Percentiles rank a stretch among this genome's conserved stretches.
Evolutionary conservation across 495 filamentous ascomycete species (phyloP).

Genomic region (Echria macrotheca): DNA sequence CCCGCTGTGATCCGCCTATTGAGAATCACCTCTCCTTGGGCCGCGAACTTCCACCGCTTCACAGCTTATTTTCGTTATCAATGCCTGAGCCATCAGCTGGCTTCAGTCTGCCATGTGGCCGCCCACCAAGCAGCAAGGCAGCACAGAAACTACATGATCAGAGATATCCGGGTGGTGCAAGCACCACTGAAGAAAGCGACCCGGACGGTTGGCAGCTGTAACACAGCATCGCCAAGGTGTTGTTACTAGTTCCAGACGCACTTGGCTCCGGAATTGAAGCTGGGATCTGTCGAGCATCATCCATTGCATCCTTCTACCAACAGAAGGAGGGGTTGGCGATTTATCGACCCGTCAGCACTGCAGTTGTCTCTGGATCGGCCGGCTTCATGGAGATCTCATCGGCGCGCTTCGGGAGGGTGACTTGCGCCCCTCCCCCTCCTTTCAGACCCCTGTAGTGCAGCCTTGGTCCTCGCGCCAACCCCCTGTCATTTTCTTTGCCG

Average conservation of each 20-base stretch:
- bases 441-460: not conserved
- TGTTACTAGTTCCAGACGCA: no score
- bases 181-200: not conserved
- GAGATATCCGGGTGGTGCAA: not conserved
- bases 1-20: not conserved
- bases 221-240: not conserved
- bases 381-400: constrained; percentile 4
- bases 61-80: not conserved
- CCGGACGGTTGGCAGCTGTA: not conserved
- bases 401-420: constrained; percentile 1
- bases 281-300: no score
- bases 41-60: not conserved
- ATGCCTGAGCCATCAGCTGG: constrained; percentile 17
- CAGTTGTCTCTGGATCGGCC: constrained; percentile 2
- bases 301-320: not conserved
- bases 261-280: no score
- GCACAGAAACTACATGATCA: constrained; percentile 30
- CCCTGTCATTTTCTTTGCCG: no score
- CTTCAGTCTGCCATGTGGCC: constrained; percentile 17
- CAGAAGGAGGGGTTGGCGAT: not conserved
- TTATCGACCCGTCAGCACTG: not conserved
- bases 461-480: not conserved
- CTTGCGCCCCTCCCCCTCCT: not conserved
- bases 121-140: no score
- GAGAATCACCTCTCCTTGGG: no score